Evolutionary conservation across 768 basidiomycete species (phyloP).

Genomic region (Trametes elegans): DNA sequence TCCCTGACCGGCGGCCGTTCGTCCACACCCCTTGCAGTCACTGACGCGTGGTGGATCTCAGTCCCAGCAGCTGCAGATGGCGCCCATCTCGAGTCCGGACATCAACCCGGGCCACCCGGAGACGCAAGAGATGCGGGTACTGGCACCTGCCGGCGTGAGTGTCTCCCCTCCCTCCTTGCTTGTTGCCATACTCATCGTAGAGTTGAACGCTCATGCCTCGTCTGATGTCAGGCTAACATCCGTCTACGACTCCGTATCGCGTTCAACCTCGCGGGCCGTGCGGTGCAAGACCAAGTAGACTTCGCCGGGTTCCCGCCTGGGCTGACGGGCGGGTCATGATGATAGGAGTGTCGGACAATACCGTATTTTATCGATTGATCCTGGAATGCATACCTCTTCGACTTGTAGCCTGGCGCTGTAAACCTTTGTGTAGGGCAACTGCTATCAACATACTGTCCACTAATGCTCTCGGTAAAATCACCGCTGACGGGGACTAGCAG

Average conservation of each 20-base stretch:
- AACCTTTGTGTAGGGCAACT: no score
- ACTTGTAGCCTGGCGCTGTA: constrained; percentile 4
- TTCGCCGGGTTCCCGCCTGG: constrained; percentile 86
- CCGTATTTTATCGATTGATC: neutral
- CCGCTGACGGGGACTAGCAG: no score
- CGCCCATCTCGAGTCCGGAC: constrained; percentile 89
- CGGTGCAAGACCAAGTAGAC: constrained; percentile 89
- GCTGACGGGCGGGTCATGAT: constrained; percentile 49
- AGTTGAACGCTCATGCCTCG: neutral
- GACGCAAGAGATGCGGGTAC: constrained; percentile 93
- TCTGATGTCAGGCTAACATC: constrained; percentile 60
- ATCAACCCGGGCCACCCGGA: constrained; percentile 77
- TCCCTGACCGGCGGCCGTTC: neutral
- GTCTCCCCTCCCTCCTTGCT: neutral
- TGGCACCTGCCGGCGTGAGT: constrained; percentile 85
- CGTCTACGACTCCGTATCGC: constrained; percentile 85
- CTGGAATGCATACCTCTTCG: constrained; percentile 10
- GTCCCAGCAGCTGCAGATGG: constrained; percentile 97
- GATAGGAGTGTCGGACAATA: neutral
- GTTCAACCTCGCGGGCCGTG: constrained; percentile 66
- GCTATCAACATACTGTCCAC: no score
- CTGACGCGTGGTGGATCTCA: constrained; percentile 30
- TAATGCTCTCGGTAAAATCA: neutral
- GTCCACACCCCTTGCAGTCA: no score
- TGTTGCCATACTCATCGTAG: neutral